Conservation (phyloP, 768 basidiomycete genomes). For the Leucocoprinus birnbaumii region DNA sequence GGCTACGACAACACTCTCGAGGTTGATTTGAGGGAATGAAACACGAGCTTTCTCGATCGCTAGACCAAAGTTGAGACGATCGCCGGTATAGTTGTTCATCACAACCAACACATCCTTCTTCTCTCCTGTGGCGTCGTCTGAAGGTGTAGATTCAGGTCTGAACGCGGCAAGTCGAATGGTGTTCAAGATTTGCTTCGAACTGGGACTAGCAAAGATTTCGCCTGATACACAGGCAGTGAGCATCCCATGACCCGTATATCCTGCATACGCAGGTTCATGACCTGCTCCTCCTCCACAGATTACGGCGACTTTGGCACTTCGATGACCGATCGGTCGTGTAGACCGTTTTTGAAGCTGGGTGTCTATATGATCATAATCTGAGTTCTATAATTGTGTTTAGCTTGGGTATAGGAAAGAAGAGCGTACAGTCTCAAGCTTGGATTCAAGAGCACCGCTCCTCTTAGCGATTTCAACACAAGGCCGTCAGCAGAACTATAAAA, state of each 20-base stretch:
- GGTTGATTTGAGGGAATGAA: conserved; percentile 22
- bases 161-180: conserved; percentile 45
- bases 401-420: background rate
- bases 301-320: conserved; percentile 31
- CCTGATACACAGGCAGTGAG: conserved; percentile 56
- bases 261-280: conserved; percentile 59
- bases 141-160: conserved; percentile 10
- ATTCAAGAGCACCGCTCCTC: conserved; percentile 39
- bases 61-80: conserved; percentile 57
- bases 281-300: conserved; percentile 52
- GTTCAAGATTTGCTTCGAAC: conserved; percentile 52
- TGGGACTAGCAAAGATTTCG: conserved; percentile 61
- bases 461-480: conserved; percentile 39
- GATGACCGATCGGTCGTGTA: conserved; percentile 23
- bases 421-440: conserved; percentile 36
- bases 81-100: conserved; percentile 52
- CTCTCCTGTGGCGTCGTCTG: background rate
- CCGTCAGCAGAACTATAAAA: conserved; percentile 37
- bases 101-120: conserved; percentile 32
- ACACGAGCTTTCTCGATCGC: conserved; percentile 50
- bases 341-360: conserved; percentile 32
- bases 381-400: background rate
- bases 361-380: conserved; percentile 20
- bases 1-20: conserved; percentile 48
- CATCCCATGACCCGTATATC: conserved; percentile 56